Percentiles rank a stretch among this genome's conserved stretches.
Conservation (phyloP, 768 basidiomycete genomes). For the Amyloporia xantha region DNA sequence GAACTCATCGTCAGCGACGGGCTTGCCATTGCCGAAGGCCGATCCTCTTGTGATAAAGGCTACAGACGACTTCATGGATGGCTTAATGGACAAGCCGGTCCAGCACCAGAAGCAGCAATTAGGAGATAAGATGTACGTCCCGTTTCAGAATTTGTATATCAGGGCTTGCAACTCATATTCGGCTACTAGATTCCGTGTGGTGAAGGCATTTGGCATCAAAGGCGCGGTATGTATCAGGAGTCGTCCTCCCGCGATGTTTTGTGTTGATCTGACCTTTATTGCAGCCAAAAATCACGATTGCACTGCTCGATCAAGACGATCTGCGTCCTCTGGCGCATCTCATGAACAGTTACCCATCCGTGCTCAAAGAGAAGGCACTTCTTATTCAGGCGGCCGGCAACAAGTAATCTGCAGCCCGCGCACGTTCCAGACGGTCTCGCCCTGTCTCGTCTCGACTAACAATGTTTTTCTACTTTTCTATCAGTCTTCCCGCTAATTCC, state of each 20-base stretch:
- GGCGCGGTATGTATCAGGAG: constrained; percentile 66
- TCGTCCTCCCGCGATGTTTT: constrained; percentile 22
- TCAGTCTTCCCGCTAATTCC: not conserved
- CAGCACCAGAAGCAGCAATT: constrained; percentile 32
- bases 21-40: constrained; percentile 58
- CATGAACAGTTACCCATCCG: constrained; percentile 78
- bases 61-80: constrained; percentile 79
- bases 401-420: constrained; percentile 12
- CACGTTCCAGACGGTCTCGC: not conserved
- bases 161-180: no score
- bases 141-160: no score
- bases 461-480: not conserved
- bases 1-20: constrained; percentile 34
- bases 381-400: constrained; percentile 16
- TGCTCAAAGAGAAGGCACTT: constrained; percentile 73
- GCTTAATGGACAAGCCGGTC: constrained; percentile 69
- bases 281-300: constrained; percentile 80
- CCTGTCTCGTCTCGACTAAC: not conserved
- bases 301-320: constrained; percentile 79
- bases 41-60: constrained; percentile 63
- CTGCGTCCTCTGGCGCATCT: constrained; percentile 77
- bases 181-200: constrained; percentile 43
- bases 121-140: constrained; percentile 19
- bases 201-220: constrained; percentile 80
- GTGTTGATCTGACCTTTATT: not conserved